phyloP scores from a whole-genome alignment of 108 stramenopile genomes.

The Aurantiochytrium sp. region DNA sequence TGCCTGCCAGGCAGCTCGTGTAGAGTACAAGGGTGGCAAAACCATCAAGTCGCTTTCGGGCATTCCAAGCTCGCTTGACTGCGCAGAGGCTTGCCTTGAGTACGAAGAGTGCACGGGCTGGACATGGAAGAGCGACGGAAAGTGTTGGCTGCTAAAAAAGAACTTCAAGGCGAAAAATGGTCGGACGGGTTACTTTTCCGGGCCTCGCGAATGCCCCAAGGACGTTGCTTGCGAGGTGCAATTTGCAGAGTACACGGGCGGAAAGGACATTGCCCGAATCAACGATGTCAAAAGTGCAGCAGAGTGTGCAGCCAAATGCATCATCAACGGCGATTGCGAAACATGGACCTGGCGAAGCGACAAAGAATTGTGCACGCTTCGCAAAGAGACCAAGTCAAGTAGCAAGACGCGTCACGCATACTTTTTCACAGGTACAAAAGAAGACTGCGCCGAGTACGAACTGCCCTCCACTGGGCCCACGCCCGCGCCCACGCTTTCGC shows the following conservation, averaged over 20 bases:
- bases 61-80: neutral
- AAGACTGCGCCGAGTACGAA: neutral
- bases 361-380: neutral
- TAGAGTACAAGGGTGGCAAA: neutral
- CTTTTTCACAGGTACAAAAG: neutral
- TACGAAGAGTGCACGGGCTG: neutral
- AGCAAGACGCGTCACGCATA: neutral
- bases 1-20: too few species aligned
- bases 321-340: neutral
- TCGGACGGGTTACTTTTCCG: neutral
- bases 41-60: neutral
- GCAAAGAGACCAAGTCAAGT: neutral
- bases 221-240: neutral
- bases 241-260: neutral
- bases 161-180: neutral
- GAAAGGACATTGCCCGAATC: neutral
- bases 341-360: neutral
- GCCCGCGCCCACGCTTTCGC: too few species aligned
- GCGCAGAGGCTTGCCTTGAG: neutral
- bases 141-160: neutral
- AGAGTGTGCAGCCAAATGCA: neutral
- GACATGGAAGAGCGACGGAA: neutral
- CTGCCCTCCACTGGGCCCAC: too few species aligned
- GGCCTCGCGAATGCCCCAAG: neutral
- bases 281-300: neutral